A percentile compares a stretch with the other conserved stretches of the same genome.
Evolutionary conservation across 352 stramenopile species (phyloP).

Genomic region (Phytopythium ostracodes): DNA sequence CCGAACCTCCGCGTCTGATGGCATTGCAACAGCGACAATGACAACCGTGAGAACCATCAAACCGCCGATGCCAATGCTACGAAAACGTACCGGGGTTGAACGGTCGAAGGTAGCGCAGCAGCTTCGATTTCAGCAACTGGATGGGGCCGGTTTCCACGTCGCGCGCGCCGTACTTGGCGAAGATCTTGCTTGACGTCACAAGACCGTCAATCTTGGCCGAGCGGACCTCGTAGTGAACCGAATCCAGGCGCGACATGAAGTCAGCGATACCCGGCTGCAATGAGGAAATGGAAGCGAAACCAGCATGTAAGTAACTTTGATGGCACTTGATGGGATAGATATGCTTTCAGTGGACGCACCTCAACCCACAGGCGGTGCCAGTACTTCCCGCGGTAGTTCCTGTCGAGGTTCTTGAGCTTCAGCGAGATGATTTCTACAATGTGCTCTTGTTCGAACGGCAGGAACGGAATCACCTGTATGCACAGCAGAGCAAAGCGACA

Average conservation of each 20-base stretch:
- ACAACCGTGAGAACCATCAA: conserved; percentile 1
- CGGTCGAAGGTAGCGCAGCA: conserved; percentile 69
- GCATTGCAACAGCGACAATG: conserved; percentile 1
- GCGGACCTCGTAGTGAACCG: conserved; percentile 69
- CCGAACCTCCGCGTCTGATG: conserved; percentile 61
- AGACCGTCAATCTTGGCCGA: conserved; percentile 44
- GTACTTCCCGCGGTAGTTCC: conserved; percentile 69
- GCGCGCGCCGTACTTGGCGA: conserved; percentile 81
- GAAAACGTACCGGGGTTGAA: conserved; percentile 53
- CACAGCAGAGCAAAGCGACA: too few relatives aligned
- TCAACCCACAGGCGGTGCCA: conserved; percentile 77
- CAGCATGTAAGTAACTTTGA: too few relatives aligned
- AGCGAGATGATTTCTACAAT: conserved; percentile 79
- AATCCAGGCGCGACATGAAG: conserved; percentile 70
- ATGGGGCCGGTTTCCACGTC: conserved; percentile 77
- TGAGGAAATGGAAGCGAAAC: too few relatives aligned
- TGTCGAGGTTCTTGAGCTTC: conserved; percentile 73
- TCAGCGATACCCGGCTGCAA: conserved; percentile 50
- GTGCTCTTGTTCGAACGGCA: conserved; percentile 82
- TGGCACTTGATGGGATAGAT: too few relatives aligned
- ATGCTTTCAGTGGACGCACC: too few relatives aligned
- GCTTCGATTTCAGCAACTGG: conserved; percentile 77
- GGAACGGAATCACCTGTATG: conserved; percentile 79
- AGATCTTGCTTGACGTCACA: conserved; percentile 59
- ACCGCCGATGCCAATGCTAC: not conserved